These are phyloP conservation scores for Serendipita sp. DNA, from an alignment of 768 basidiomycete species.

Conservation along the genomic window DNA sequence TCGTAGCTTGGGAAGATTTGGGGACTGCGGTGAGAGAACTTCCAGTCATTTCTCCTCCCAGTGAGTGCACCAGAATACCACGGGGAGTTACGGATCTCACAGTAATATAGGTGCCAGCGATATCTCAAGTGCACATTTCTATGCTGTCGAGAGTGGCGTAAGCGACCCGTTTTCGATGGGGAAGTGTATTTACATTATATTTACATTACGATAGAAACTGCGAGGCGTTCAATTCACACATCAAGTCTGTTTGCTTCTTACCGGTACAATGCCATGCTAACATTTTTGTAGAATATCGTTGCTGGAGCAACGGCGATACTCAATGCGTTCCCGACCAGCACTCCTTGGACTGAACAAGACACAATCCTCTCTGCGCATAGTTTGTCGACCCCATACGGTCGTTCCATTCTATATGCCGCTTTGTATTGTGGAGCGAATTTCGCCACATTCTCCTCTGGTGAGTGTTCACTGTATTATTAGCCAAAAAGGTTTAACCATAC, in stretches of 20 bases:
- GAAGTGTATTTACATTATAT: background rate
- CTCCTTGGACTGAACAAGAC: conserved; percentile 53
- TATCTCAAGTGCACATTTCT: conserved; percentile 56
- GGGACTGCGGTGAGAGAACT: conserved; percentile 41
- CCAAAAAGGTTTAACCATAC: conserved; percentile 7
- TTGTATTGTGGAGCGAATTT: conserved; percentile 51
- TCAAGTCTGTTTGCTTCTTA: conserved; percentile 22
- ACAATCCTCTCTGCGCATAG: conserved; percentile 63
- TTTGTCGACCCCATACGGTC: conserved; percentile 60
- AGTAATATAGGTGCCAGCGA: conserved; percentile 35
- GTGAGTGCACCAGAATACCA: conserved; percentile 25
- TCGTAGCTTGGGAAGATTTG: conserved; percentile 53
- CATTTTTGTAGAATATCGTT: conserved; percentile 42
- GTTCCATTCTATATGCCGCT: conserved; percentile 67
- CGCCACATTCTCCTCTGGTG: conserved; percentile 40
- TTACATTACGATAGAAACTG: conserved; percentile 32
- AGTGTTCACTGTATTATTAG: conserved; percentile 14
- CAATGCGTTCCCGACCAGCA: conserved; percentile 57
- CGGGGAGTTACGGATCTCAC: background rate
- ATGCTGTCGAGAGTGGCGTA: conserved; percentile 25
- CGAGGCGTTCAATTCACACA: conserved; percentile 60
- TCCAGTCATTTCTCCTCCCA: conserved; percentile 31
- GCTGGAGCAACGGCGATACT: conserved; percentile 75
- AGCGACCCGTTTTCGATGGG: conserved; percentile 9
- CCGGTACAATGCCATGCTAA: background rate